Evolutionary conservation across 1,284 basidiomycete genomes (phyloP), one percentile per base, ranked within the genome.

Genomic region (Rhodofomes roseus): DNA sequence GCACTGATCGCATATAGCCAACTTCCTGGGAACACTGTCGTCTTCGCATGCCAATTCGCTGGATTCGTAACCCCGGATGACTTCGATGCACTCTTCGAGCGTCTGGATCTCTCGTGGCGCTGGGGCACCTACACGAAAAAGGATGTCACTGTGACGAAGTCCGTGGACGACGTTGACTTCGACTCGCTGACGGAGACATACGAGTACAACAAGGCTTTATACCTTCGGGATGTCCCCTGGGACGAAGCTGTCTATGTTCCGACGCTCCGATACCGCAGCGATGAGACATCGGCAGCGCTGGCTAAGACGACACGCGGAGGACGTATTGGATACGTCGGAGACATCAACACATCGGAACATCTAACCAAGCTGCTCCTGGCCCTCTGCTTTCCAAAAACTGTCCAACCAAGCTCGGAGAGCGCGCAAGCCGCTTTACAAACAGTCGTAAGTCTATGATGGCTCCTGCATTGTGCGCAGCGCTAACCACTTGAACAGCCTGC

Each of bases 91-190:
- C 51, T 57, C 48, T 62, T 63, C 44, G 34, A 40, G 40, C 18
- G 14, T 52, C 56, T 61, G 31, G 25, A 23, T 12, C 27, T 66
- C 27, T 57, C 59, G 0, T 66, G 65, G 63, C 39, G 37, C n/a
- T 23, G 22, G 2, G 51, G 55, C 37, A 7, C 25, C 8, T 60
- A 54, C 39, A 20, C n/a, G 16, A 14, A 43, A 11, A 40, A 39
- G 20, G 50, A 46, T 1, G 51, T 55, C 44, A 25, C 41, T 18
- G 36, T 63, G 36, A 63, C 62, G 40, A 11, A n/a, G 1, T 23
- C 8, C 4, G 71, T 72, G 54, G 61, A 65, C 6, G 55, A 56
- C 2, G 12, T 65, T 9, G 39, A 63, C 29, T 18, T 40, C 29
- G 25, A n/a, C 9, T 11, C 9, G 8, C 54, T 62, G 16, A n/a